Conservation (phyloP, 129 eudicot genomes). For the Lactuca saligna region DNA sequence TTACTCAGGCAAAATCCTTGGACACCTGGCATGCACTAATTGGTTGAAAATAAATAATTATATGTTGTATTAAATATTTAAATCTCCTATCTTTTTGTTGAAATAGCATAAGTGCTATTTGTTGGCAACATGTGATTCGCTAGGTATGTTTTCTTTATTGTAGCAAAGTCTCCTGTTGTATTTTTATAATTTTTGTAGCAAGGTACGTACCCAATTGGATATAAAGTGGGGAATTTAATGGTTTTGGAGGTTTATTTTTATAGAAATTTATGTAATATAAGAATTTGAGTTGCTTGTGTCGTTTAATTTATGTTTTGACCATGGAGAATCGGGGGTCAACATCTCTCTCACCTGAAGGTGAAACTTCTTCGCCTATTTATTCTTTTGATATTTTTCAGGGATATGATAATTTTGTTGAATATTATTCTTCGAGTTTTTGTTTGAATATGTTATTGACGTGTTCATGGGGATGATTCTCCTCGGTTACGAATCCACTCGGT, state of each 20-base stretch:
- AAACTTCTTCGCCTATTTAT: constrained; percentile 21
- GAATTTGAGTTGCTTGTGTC: background rate
- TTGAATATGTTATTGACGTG: background rate
- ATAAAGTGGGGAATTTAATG: constrained; percentile 15
- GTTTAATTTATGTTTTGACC: constrained; percentile 18
- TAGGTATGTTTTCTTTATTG: constrained; percentile 53
- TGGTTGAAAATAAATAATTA: background rate
- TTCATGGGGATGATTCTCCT: constrained; percentile 2
- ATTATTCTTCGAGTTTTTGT: too few relatives aligned
- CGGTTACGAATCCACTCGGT: background rate
- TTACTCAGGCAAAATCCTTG: constrained; percentile 64
- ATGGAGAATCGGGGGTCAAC: constrained; percentile 31
- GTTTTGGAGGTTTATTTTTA: constrained; percentile 9
- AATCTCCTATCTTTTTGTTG: constrained; percentile 3
- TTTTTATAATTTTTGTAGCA: background rate
- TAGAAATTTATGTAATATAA: constrained; percentile 5
- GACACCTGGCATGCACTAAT: background rate
- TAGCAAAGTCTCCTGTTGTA: background rate
- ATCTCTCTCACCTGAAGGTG: constrained; percentile 39
- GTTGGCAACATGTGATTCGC: constrained; percentile 97
- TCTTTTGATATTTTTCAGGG: background rate
- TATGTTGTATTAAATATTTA: background rate
- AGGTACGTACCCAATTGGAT: too few relatives aligned
- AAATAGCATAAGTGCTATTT: constrained; percentile 96
- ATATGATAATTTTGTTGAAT: constrained; percentile 1